Base-by-base conservation (phyloP, 2,329 filamentous ascomycete species). In the Salinomyces thailandicus region DNA sequence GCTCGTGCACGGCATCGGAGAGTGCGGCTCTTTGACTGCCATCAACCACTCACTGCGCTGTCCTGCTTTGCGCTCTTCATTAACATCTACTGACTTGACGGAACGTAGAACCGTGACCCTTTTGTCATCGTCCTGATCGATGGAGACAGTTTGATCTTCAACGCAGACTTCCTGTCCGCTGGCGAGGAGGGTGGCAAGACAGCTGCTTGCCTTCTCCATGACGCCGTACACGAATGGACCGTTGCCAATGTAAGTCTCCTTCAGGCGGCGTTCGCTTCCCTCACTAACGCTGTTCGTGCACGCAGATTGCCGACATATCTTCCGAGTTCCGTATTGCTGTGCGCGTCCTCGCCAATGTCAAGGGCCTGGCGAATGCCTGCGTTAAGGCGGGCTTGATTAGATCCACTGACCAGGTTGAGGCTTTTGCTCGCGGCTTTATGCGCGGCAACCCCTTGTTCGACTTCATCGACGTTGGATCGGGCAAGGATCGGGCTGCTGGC, bases 121-220 rank as follows among this genome's bases (percentile, higher is more conserved):
- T 79, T 77, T 46, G 69, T 73, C 3, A 59, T 79, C 3, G 68
- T 79, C 12, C 58, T 80, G 2, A 61, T 80, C 14, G 75, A 80
- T 41, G 76, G 75, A 14, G 72, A 79, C 51, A 72, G 70, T 33
- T 75, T 78, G 46, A 52, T 69, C 31, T 58, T 58, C 41, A 47
- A 47, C 31, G 43, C 44, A 18, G 35, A 38, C 16, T 44, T 55
- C n/a, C 39, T 59, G 9, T 40, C 40, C 15, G 47, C 47, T 11
- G 54, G 54, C 5, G 62, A 64, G 28, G 64, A 73, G 2, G 76
- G 75, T 11, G 76, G 76, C 6, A 64, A 66, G 39, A 63, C 59
- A 31, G 74, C 73, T 12, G 75, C 73, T 2, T 62, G 66, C 2
- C 55, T 67, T 30, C 57, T 79, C 5, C 68, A 67, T 39, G 62